Conservation (phyloP, 1,284 basidiomycete genomes). For the Heimioporus retisporus region DNA sequence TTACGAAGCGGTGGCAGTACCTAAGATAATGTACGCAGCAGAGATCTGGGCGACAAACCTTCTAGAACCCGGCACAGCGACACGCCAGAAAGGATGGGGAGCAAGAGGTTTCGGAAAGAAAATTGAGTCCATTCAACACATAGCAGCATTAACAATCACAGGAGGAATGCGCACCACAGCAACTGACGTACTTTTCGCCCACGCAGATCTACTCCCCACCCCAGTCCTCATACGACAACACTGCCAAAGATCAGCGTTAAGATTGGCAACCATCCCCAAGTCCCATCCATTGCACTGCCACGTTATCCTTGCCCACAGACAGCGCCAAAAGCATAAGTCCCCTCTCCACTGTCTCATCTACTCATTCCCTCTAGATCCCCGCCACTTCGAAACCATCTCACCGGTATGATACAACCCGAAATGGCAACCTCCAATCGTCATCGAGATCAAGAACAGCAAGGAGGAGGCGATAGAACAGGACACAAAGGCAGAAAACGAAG, state of each 20-base stretch:
- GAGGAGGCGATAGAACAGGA: constrained; percentile 16
- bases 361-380: constrained; percentile 4
- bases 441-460: constrained; percentile 3
- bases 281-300: constrained; percentile 18
- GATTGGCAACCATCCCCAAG: constrained; percentile 15
- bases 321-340: constrained; percentile 3
- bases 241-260: constrained; percentile 17
- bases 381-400: constrained; percentile 4
- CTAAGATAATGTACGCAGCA: constrained; percentile 22
- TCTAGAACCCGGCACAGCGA: background rate
- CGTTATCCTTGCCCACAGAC: background rate
- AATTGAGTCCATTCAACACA: constrained; percentile 23
- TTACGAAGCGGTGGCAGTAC: constrained; percentile 14
- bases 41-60: constrained; percentile 14
- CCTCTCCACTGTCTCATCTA: constrained; percentile 21
- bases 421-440: constrained; percentile 4
- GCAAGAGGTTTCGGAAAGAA: constrained; percentile 21
- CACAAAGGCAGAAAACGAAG: background rate
- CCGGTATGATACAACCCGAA: constrained; percentile 3
- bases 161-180: too few relatives aligned
- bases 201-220: constrained; percentile 31
- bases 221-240: constrained; percentile 19
- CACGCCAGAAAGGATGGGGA: background rate
- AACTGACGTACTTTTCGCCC: constrained; percentile 29
- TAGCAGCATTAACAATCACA: too few relatives aligned